Evolutionary conservation across 495 filamentous ascomycete genomes (phyloP).

Genomic region (Corynascus novoguineensis): DNA sequence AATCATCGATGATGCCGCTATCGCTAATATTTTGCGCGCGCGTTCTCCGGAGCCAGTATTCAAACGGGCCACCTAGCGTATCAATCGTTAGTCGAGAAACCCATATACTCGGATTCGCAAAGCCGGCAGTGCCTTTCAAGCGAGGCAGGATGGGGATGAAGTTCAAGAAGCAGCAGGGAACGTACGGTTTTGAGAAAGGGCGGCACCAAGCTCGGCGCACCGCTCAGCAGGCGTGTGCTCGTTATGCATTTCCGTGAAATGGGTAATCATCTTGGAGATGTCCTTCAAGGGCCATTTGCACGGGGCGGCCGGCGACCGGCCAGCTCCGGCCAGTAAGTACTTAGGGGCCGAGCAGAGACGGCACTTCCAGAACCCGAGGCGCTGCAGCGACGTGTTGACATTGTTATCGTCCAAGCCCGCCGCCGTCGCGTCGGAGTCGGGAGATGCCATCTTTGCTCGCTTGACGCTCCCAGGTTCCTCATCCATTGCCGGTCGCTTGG

Average conservation of each 20-base stretch:
- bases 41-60: constrained; percentile 42
- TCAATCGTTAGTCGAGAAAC: constrained; percentile 6
- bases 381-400: constrained; percentile 28
- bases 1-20: constrained; percentile 29
- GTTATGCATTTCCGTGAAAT: constrained; percentile 41
- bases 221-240: constrained; percentile 37
- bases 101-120: too few relatives aligned
- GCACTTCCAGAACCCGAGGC: constrained; percentile 44
- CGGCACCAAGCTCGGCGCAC: constrained; percentile 37
- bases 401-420: constrained; percentile 1
- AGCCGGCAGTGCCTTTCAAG: too few relatives aligned
- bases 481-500: constrained; percentile 1
- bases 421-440: constrained; percentile 4
- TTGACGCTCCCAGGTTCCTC: neutral
- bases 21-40: constrained; percentile 32
- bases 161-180: neutral
- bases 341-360: constrained; percentile 38
- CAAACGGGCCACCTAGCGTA: constrained; percentile 38
- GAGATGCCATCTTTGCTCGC: constrained; percentile 7
- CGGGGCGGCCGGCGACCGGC: constrained; percentile 38
- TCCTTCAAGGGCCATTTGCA: constrained; percentile 46
- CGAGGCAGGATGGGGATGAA: neutral
- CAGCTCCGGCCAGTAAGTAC: constrained; percentile 34
- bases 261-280: constrained; percentile 43
- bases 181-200: constrained; percentile 35